Evolutionary conservation across 1,284 basidiomycete species (phyloP).

Genomic region (Ganoderma lingzhi): DNA sequence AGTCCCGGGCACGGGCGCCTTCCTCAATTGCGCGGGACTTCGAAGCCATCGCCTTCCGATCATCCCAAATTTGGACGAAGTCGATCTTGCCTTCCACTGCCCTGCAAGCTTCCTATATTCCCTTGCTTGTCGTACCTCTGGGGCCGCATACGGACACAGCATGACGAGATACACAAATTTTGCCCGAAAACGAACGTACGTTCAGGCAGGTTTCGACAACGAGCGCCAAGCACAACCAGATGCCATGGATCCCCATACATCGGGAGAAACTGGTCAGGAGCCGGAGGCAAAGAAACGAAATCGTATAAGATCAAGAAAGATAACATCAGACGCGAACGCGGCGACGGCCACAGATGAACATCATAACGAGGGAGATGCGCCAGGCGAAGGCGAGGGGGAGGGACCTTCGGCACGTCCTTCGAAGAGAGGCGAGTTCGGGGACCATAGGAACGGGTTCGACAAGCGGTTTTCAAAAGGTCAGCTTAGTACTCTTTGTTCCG

Average conservation of each 20-base stretch:
- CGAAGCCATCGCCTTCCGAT: constrained; percentile 24
- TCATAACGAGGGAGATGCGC: constrained; percentile 35
- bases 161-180: constrained; percentile 82
- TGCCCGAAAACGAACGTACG: constrained; percentile 72
- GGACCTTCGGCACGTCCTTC: constrained; percentile 36
- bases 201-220: constrained; percentile 66
- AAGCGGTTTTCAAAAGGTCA: constrained; percentile 32
- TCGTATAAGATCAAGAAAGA: constrained; percentile 46
- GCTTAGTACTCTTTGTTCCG: background rate
- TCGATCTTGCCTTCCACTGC: constrained; percentile 16
- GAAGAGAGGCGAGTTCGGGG: constrained; percentile 35
- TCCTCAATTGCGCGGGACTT: constrained; percentile 10
- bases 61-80: constrained; percentile 12
- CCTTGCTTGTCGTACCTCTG: background rate
- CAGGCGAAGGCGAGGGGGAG: constrained; percentile 25
- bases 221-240: constrained; percentile 17
- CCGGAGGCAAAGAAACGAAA: constrained; percentile 56
- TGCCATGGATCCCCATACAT: background rate
- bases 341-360: constrained; percentile 12
- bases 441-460: constrained; percentile 41
- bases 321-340: constrained; percentile 29
- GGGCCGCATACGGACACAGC: background rate
- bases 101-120: background rate
- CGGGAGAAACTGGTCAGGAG: constrained; percentile 19
- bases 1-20: background rate